A percentile compares a stretch with the other conserved stretches of the same genome.
phyloP scores from a whole-genome alignment of 192 early-diverging fungal genomes.

The Gryganskiella cystojenkinii region DNA sequence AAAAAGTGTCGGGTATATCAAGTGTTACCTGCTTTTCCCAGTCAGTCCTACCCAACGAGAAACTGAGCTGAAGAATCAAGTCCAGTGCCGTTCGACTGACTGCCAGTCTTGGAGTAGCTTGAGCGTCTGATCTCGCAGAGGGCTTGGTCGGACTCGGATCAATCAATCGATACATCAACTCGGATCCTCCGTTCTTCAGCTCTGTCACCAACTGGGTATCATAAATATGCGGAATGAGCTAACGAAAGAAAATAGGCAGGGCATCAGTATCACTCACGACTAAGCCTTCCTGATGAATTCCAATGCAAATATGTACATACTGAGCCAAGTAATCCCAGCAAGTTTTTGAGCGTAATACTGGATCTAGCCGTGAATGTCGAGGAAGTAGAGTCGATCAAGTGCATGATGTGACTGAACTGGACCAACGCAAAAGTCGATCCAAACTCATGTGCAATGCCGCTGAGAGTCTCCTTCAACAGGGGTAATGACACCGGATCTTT shows the following conservation, averaged over 20 bases:
- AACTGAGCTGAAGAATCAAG: constrained; percentile 53
- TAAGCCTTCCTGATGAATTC: too few relatives aligned
- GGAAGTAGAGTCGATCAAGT: constrained; percentile 50
- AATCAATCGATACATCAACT: constrained; percentile 36
- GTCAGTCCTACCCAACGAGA: constrained; percentile 37
- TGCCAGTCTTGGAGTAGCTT: constrained; percentile 25
- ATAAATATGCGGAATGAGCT: constrained; percentile 47
- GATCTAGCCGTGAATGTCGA: constrained; percentile 31
- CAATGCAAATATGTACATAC: constrained; percentile 29
- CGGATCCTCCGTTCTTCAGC: constrained; percentile 44
- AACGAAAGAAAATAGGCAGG: background rate
- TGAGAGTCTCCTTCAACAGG: constrained; percentile 50
- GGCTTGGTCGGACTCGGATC: constrained; percentile 20
- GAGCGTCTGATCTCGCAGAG: constrained; percentile 8
- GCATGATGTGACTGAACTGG: constrained; percentile 64
- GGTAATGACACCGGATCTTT: constrained; percentile 54
- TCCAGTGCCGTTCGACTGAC: constrained; percentile 44
- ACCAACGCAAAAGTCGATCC: constrained; percentile 68
- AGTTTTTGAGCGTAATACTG: constrained; percentile 32
- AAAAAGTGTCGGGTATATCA: background rate
- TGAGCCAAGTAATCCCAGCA: constrained; percentile 37
- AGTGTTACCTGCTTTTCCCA: constrained; percentile 54
- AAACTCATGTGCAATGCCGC: constrained; percentile 60
- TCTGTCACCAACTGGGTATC: constrained; percentile 50
- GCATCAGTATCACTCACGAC: too few relatives aligned